Base-by-base conservation (phyloP, 192 early-diverging fungal species). In the Anaeromyces robustus region DNA sequence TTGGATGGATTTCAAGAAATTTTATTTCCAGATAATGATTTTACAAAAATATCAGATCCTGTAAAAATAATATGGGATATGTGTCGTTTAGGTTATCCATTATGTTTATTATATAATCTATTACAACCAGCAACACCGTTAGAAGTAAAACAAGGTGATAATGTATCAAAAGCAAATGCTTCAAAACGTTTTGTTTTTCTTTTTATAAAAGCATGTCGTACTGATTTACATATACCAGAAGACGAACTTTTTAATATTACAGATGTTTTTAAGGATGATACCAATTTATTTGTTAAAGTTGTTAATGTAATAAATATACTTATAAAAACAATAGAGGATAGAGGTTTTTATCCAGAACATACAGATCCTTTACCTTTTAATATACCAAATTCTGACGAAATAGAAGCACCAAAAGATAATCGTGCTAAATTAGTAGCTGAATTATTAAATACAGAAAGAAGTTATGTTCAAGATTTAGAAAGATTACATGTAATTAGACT, bases 231-330 rank as follows among this genome's bases (percentile, higher is more conserved):
- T 68, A 68, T 68, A 28, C 52, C 52, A 68, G 52, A 68, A 68
- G 52, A 68, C 28, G 52, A 93, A 81, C 84, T 94, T 30, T 95
- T 96, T 84, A 90, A 92, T 59, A 91, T 98, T 79, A 89, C 94
- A 11, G 95, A 96, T 79, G 85, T 97, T 59, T 95, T 93, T 85
- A 92, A 94, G 79, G 96, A 98, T 82, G 95, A 99, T 83, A 99
- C 96, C 32, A 97, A 96, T 86, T 94, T 92, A 81, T 96, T 98
- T 85, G 93, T 99, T 81, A 99, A 96, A 90, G 96, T 95, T 85
- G 52, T 68, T 0, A 68, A 68, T 68, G 52, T 68, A 26, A 28
- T 68, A 68, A 68, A 68, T 68, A 68, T 68, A 11, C 52, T 68
- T 22, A 11, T 68, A 68, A 68, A 68, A 68, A n/a, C 52, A 68